Evolutionary conservation across 495 filamentous ascomycete species (phyloP), one percentile per base, ranked within the genome.

Genomic region (Glutinoglossum americanum): DNA sequence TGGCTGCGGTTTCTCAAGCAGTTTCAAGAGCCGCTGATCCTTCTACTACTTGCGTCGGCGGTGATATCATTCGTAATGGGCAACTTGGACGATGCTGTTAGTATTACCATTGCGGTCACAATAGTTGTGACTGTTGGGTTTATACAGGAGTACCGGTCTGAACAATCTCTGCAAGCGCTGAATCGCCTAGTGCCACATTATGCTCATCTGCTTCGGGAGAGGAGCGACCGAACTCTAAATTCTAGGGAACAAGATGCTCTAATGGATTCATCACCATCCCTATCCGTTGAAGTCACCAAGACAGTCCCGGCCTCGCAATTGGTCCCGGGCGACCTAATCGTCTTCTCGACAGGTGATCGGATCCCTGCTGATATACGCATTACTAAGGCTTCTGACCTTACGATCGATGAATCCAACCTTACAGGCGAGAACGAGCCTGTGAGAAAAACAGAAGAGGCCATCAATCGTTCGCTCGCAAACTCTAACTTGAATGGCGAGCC

Each of bases 91-190:
- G 92, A 99, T 72, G 93, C 93, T 5, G 72, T 97, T 63, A 96
- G 89, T 68, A 99, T 99, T 63, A 73, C 90, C 1, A 77, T 94
- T 33, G 92, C 92, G 1, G 92, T 99, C 7, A 92, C 88, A 48
- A 97, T 99, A 65, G 92, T 99, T 19, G 89, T 97, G 39, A 85
- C 85, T 0, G 92, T 97, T 55, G 92, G 88, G 11, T 99, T 99
- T 64, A 78, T 97, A 57, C 92, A 99, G 66, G 92, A 99, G 69
- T 97, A 96, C 67, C 79, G 93, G 58, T 96, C 90, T 44, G 93
- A 99, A 67, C 94, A 97, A 70, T 95, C 89, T 1, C 78, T 99
- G 64, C 92, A 97, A 68, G 92, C 92, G 53, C 73, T 99, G 57
- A 95, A 83, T 65, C 86, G 89, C 60, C 72, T 99, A 32, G 89